Evolutionary conservation across 345 rosid species (phyloP), one percentile per base, ranked within the genome.

Genomic region (Cochlearia excelsa): DNA sequence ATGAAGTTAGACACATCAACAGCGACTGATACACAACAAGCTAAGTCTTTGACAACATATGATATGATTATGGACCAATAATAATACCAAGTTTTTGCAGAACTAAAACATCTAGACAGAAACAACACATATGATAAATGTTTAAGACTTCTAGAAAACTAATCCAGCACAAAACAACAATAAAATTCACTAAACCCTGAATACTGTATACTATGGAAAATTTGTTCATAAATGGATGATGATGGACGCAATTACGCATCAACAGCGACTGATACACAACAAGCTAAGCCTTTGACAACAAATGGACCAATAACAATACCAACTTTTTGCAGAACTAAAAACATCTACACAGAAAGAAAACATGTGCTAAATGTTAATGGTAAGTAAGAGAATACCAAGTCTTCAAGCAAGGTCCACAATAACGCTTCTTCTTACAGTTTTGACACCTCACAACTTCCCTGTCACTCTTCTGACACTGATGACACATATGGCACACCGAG

Each of bases 401-500:
- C 0, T 7, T 28, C 55, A 79, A 54, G 65, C 92, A 85, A 0
- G 55, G 70, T 51, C 35, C 9, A 59, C 93, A 85, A 63, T 61
- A 82, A 1, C 88, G 86, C 75, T 79, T 82, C 16, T 41, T 58
- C 6, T 31, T 58, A 63, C 93, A 83, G 3, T 6, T 56, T 9
- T 41, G 46, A 74, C 88, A 85, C 27, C 79, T 46, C 46, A 76
- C 83, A 65, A 79, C 82, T 30, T 76, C 82, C 37, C 68, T 83
- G 46, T 82, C 86, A 48, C 66, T 80, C 46, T 83, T 56, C 62
- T 85, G 77, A 63, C 93, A 85, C 37, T 85, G 93, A 60, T 85
- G 88, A 52, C 92, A 85, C 80, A 66, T 84, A 44, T 33, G 62
- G 30, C 26, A 44, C 40, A 29, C 28, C 3, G 76, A 62, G n/a